Evolutionary conservation across 2,329 filamentous ascomycete species (phyloP).

Genomic region (Trichocomaceae sp.): DNA sequence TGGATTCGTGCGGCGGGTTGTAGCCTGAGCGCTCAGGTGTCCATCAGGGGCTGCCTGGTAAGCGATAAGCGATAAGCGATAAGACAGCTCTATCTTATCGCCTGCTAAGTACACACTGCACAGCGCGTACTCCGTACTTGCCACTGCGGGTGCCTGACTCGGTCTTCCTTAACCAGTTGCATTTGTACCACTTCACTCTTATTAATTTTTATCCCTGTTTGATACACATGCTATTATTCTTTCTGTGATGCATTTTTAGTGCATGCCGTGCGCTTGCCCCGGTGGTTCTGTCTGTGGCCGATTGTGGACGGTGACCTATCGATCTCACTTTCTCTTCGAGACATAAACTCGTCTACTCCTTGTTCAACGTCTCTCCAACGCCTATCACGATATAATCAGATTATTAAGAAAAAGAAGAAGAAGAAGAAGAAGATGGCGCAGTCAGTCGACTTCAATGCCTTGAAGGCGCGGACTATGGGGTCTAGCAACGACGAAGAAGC

Average conservation of each 20-base stretch:
- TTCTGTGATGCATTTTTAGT: background rate
- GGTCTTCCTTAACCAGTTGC: background rate
- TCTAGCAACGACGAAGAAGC: conserved; percentile 90
- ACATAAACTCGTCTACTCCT: background rate
- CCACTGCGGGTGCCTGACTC: background rate
- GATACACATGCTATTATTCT: background rate
- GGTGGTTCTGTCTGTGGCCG: background rate
- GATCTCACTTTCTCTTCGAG: background rate
- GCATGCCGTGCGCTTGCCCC: background rate
- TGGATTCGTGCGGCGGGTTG: conserved; percentile 1
- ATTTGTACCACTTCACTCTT: background rate
- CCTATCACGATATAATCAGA: too few relatives aligned
- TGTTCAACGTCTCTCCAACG: background rate
- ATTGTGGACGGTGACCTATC: background rate
- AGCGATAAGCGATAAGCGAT: conserved; percentile 8
- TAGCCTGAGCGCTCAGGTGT: conserved; percentile 12
- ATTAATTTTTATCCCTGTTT: background rate
- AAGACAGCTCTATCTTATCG: conserved; percentile 8
- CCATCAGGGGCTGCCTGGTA: conserved; percentile 1
- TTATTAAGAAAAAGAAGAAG: conserved; percentile 30
- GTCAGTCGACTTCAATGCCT: conserved; percentile 57
- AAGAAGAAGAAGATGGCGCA: conserved; percentile 60
- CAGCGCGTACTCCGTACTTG: background rate
- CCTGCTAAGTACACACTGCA: too few relatives aligned
- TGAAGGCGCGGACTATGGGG: conserved; percentile 80